A percentile compares a stretch with the other conserved stretches of the same genome.
Evolutionary conservation across 495 filamentous ascomycete species (phyloP).

Genomic region (Aspergillus ostianus): DNA sequence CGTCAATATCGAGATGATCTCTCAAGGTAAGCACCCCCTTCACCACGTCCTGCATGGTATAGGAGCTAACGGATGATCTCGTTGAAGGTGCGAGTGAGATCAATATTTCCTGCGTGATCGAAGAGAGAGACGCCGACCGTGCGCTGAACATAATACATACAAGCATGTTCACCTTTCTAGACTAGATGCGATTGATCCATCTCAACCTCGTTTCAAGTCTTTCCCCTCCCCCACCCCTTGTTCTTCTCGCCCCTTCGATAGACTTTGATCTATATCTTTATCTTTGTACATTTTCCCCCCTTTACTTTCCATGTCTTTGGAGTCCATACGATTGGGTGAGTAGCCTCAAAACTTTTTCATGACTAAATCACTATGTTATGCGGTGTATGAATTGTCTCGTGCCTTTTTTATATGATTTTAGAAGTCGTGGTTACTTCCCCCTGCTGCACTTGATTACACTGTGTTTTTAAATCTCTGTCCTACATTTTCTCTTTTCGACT

Average conservation of each 20-base stretch:
- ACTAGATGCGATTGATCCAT: conserved; percentile 26
- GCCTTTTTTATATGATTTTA: background rate
- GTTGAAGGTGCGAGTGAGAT: conserved; percentile 90
- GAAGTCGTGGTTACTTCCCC: background rate
- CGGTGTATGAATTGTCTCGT: background rate
- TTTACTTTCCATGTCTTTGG: background rate
- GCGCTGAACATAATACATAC: conserved; percentile 96
- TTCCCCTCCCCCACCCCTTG: no score
- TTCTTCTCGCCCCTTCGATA: no score
- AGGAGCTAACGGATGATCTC: conserved; percentile 19
- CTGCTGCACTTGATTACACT: background rate
- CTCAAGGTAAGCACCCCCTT: conserved; percentile 65
- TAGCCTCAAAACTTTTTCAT: background rate
- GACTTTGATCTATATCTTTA: no score
- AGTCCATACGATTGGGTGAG: background rate
- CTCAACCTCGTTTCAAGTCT: background rate
- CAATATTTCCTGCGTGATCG: conserved; percentile 97
- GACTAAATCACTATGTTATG: background rate
- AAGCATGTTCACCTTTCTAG: conserved; percentile 71
- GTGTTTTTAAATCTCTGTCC: background rate
- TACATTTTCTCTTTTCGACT: background rate
- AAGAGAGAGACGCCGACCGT: conserved; percentile 81
- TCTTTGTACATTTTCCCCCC: conserved; percentile 18
- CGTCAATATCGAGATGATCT: conserved; percentile 97
- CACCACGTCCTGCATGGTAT: background rate